Evolutionary conservation across 805 yeast species (phyloP).

Genomic region (Blastobotrys mokoenaii): DNA sequence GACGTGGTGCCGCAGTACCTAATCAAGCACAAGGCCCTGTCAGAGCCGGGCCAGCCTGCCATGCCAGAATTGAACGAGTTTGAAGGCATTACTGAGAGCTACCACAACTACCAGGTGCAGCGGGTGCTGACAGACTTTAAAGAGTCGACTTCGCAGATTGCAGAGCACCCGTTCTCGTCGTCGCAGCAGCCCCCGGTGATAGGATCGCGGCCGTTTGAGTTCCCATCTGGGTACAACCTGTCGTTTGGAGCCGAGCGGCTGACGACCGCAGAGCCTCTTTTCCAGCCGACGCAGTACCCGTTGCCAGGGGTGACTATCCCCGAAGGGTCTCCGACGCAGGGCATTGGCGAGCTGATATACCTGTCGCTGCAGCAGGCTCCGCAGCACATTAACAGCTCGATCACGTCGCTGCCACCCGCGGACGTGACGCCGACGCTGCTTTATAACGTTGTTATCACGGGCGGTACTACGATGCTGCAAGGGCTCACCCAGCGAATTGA

Average conservation of each 20-base stretch:
- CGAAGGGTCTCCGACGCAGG: constrained; percentile 34
- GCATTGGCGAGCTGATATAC: constrained; percentile 39
- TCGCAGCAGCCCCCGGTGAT: constrained; percentile 16
- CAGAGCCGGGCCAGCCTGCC: constrained; percentile 31
- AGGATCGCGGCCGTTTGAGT: constrained; percentile 42
- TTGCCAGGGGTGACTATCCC: constrained; percentile 36
- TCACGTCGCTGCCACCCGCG: neutral
- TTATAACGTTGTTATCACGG: constrained; percentile 49
- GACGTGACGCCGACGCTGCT: constrained; percentile 20
- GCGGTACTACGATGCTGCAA: constrained; percentile 48
- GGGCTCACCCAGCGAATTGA: constrained; percentile 50
- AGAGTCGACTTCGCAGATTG: constrained; percentile 32
- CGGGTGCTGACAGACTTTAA: constrained; percentile 43
- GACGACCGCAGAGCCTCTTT: constrained; percentile 56
- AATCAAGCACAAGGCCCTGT: constrained; percentile 29
- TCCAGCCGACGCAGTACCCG: constrained; percentile 51
- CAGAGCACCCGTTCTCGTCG: constrained; percentile 34
- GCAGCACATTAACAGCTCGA: neutral
- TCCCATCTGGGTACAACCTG: constrained; percentile 47
- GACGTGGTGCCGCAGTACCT: constrained; percentile 28
- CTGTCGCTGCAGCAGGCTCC: constrained; percentile 33
- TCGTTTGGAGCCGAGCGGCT: constrained; percentile 46
- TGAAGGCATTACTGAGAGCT: constrained; percentile 30
- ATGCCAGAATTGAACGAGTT: constrained; percentile 18
- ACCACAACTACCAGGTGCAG: constrained; percentile 31